Percentiles rank a stretch among this genome's conserved stretches.
Evolutionary conservation across 345 rosid species (phyloP).

Genomic region (Eucalyptus sideroxylon): DNA sequence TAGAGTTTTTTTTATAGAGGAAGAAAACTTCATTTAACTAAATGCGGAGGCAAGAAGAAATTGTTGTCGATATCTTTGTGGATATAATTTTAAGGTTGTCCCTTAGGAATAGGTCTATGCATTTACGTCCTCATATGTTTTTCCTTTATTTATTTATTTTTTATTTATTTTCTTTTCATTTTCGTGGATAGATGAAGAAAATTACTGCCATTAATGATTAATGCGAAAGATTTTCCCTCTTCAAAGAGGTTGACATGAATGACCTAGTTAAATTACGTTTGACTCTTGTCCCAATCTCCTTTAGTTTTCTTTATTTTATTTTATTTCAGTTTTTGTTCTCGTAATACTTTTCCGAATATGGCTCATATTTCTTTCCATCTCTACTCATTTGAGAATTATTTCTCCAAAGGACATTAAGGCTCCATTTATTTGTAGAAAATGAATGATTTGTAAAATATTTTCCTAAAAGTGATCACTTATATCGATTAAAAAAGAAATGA

Average conservation of each 20-base stretch:
- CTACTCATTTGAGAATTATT: neutral
- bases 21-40: neutral
- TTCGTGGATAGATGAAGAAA: neutral
- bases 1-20: neutral
- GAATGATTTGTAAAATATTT: too few relatives aligned
- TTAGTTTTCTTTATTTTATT: neutral
- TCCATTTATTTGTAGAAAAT: too few relatives aligned
- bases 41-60: neutral
- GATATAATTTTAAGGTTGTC: neutral
- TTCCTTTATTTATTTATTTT: too few relatives aligned
- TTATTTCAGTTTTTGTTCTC: neutral
- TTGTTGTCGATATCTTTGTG: neutral
- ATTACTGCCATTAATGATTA: neutral
- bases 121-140: neutral
- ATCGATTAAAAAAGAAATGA: too few relatives aligned
- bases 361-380: neutral
- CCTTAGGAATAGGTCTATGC: neutral
- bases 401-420: neutral
- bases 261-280: neutral
- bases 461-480: too few relatives aligned
- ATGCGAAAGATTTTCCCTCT: neutral
- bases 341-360: neutral
- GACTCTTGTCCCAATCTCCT: neutral
- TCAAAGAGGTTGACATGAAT: neutral
- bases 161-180: neutral